Evolutionary conservation across 371 early-diverging fungal species (phyloP).

Genomic region (Rhizopus arrhizus): DNA sequence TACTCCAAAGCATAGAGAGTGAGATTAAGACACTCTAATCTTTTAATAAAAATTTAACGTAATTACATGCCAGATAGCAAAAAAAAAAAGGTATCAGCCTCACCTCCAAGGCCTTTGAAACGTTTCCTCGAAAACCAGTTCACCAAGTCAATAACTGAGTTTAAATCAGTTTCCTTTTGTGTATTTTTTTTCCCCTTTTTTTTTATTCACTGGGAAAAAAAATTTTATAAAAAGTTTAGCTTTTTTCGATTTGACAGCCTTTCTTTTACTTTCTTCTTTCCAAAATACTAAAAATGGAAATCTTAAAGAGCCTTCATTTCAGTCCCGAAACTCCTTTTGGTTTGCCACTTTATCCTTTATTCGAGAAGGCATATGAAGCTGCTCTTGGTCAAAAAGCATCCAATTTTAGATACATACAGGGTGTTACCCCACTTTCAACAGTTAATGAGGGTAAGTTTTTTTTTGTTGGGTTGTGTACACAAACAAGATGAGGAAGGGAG

Average conservation of each 20-base stretch:
- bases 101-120: too few species aligned
- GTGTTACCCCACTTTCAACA: conserved; percentile 68
- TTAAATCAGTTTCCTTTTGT: not conserved
- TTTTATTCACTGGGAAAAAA: not conserved
- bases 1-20: too few species aligned
- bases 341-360: conserved; percentile 50
- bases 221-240: not conserved
- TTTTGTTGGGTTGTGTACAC: not conserved
- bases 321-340: conserved; percentile 53
- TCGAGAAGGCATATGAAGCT: conserved; percentile 43
- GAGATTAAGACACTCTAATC: too few species aligned
- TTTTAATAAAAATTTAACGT: too few species aligned
- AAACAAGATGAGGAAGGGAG: conserved; percentile 1
- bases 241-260: not conserved
- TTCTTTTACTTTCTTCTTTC: conserved; percentile 10
- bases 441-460: conserved; percentile 37
- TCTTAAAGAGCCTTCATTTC: not conserved
- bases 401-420: conserved; percentile 57
- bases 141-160: not conserved
- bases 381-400: conserved; percentile 47
- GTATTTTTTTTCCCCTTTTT: not conserved
- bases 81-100: too few species aligned
- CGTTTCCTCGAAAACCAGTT: too few species aligned
- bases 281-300: not conserved
- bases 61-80: too few species aligned